Evolutionary conservation across 2,329 filamentous ascomycete species (phyloP), one percentile per base, ranked within the genome.

Genomic region (Colletotrichum sp.): DNA sequence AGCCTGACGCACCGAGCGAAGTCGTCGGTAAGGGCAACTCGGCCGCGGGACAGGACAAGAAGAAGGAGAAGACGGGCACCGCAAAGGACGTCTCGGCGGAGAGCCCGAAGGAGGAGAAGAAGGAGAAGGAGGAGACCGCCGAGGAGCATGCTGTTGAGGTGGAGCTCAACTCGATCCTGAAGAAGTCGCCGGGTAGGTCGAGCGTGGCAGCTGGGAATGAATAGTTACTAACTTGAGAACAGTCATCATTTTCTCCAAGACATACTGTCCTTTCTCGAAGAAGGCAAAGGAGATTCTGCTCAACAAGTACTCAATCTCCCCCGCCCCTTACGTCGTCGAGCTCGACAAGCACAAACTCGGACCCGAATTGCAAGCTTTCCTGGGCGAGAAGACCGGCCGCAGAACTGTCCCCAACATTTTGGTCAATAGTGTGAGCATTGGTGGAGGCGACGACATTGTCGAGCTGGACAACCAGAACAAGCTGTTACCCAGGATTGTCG

Each of bases 221-320:
- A 71, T 62, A 57, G 77, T 67, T 71, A 9, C 30, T 70, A 32
- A 71, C 64, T 52, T 39, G 80, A 28, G 12, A 15, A 32, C 79
- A 97, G 95, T 99, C 76, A 95, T 98, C 83, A 95, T 99, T 80
- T 99, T 99, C 87, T 98, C 96, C 78, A 99, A 99, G 85, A 92
- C 94, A 2, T 98, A 96, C 86, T 99, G 97, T 84, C 95, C 94
- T 1, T 93, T 91, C 86, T 98, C 96, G 68, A 94, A 93, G 82
- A 93, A 92, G 80, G 97, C 97, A 62, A 99, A 99, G 86, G 89
- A 89, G 59, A 91, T 99, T 72, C 91, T 99, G 55, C 91, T 98
- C 57, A 92, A 96, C 26, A 93, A 94, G 80, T 99, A 99, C 88
- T 89, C 88, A 71, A 98, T 99, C 82, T 90, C 92, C 1, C 97